Evolutionary conservation across 768 basidiomycete species (phyloP).

Genomic region (Auricularia sp.): DNA sequence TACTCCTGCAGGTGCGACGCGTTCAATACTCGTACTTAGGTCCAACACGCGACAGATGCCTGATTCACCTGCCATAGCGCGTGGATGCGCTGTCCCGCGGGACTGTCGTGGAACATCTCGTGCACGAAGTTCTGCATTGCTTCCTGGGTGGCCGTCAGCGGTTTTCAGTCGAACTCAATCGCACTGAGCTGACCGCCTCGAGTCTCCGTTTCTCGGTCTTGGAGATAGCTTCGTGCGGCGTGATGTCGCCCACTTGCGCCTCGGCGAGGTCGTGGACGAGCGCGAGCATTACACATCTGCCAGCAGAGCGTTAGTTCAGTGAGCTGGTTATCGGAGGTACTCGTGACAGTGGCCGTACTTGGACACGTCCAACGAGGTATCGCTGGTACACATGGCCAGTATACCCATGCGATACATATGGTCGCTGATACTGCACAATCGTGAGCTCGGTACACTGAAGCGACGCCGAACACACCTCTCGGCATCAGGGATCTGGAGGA

Average conservation of each 20-base stretch:
- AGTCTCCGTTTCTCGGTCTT: constrained; percentile 70
- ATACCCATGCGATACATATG: constrained; percentile 98
- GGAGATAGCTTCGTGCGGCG: constrained; percentile 78
- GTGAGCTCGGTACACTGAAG: background rate
- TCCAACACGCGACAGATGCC: background rate
- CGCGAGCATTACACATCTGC: constrained; percentile 79
- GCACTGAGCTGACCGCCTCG: constrained; percentile 46
- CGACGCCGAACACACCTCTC: constrained; percentile 52
- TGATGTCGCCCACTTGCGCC: constrained; percentile 93
- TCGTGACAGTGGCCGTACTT: constrained; percentile 39
- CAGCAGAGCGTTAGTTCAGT: background rate
- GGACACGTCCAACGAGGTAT: constrained; percentile 56
- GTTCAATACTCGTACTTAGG: background rate
- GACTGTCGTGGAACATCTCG: constrained; percentile 75
- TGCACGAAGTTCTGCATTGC: constrained; percentile 87
- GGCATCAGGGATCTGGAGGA: constrained; percentile 58
- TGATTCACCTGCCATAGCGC: constrained; percentile 57
- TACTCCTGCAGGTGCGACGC: constrained; percentile 51
- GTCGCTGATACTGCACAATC: constrained; percentile 64
- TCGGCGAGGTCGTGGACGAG: constrained; percentile 94
- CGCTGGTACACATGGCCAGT: constrained; percentile 81
- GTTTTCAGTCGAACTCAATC: constrained; percentile 73
- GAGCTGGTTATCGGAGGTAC: no score
- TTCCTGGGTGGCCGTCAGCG: constrained; percentile 51
- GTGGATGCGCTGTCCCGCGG: constrained; percentile 57